phyloP scores from a whole-genome alignment of 148 eudicot genomes.

The Nepenthes gracilis region DNA sequence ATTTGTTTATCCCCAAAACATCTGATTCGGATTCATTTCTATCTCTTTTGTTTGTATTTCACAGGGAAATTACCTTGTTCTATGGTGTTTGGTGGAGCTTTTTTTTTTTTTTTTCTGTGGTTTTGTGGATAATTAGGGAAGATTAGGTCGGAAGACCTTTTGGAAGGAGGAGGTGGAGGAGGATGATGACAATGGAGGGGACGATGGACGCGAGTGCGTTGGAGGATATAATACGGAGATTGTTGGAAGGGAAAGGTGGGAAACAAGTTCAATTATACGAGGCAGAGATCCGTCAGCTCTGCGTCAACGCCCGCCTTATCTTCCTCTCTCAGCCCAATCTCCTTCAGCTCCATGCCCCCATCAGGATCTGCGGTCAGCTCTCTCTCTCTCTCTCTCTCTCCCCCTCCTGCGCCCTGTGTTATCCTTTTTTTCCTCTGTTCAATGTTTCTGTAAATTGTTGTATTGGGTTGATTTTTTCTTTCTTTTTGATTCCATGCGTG shows the following conservation, averaged over 20 bases:
- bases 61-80: not conserved
- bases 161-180: conserved; percentile 2
- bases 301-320: conserved; percentile 63
- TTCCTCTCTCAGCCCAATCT: conserved; percentile 58
- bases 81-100: conserved; percentile 5
- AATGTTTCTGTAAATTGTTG: not conserved
- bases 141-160: not conserved
- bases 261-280: conserved; percentile 62
- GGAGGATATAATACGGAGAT: conserved; percentile 56
- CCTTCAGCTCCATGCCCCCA: conserved; percentile 42
- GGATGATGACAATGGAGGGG: conserved; percentile 90
- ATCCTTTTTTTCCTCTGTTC: not conserved
- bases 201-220: conserved; percentile 39
- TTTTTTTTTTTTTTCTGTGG: not conserved
- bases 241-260: conserved; percentile 51
- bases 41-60: not conserved
- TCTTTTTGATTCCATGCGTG: no score
- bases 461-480: no score
- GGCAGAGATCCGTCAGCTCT: conserved; percentile 66
- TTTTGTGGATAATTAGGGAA: not conserved
- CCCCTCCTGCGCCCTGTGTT: not conserved
- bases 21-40: not conserved
- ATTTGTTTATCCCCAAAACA: conserved; percentile 3
- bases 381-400: conserved; percentile 3
- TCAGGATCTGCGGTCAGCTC: conserved; percentile 51